These are phyloP conservation scores for Sporisorium reilianum DNA, from an alignment of 1,284 basidiomycete genomes.

Conservation along the genomic window DNA sequence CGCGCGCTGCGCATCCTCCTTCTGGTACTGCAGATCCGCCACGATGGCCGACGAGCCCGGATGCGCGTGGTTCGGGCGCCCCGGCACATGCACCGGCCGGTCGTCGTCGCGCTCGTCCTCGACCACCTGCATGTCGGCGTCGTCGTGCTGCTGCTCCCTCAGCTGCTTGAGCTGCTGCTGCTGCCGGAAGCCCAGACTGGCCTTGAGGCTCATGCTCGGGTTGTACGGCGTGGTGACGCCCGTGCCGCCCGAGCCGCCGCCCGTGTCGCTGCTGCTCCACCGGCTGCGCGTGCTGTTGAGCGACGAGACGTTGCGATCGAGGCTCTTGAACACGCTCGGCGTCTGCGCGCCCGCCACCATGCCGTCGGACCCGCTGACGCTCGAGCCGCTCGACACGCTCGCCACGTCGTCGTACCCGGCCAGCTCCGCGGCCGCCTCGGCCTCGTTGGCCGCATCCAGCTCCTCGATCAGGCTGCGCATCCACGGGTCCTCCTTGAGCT, in stretches of 20 bases:
- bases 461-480: slow-evolving; percentile 72
- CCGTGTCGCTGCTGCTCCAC: slow-evolving; percentile 25
- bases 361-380: slow-evolving; percentile 13
- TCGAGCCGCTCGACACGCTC: slow-evolving; percentile 24
- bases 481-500: slow-evolving; percentile 91
- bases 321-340: slow-evolving; percentile 36
- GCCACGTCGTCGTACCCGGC: slow-evolving; percentile 23
- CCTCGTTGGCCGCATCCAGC: slow-evolving; percentile 59
- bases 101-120: background rate
- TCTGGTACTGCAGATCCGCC: slow-evolving; percentile 58
- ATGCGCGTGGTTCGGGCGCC: slow-evolving; percentile 50
- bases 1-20: slow-evolving; percentile 50
- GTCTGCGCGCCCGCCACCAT: background rate
- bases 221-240: slow-evolving; percentile 42
- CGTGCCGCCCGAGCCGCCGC: slow-evolving; percentile 21
- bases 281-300: slow-evolving; percentile 41
- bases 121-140: background rate
- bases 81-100: slow-evolving; percentile 28
- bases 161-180: slow-evolving; percentile 27
- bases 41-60: slow-evolving; percentile 54
- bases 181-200: slow-evolving; percentile 32
- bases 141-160: background rate
- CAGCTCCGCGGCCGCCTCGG: slow-evolving; percentile 49
- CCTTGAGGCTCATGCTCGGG: slow-evolving; percentile 40
- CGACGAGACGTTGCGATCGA: slow-evolving; percentile 44